Conservation (phyloP, 495 filamentous ascomycete genomes). For the Lepidopterella palustris region DNA sequence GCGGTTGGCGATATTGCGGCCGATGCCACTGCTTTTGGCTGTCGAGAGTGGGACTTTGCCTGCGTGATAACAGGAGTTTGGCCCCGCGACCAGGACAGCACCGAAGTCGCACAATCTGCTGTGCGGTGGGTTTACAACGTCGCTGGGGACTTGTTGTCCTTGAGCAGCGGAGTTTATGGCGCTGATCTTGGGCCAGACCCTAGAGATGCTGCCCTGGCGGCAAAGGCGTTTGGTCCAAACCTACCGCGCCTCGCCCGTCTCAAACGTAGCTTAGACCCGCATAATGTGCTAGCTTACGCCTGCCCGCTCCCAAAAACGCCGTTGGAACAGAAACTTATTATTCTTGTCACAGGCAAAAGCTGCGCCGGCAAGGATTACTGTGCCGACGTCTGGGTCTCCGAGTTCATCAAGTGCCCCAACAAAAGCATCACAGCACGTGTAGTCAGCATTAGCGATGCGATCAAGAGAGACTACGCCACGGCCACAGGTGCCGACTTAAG, state of each 20-base stretch:
- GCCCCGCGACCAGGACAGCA: slow-evolving; percentile 50
- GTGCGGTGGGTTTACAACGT: slow-evolving; percentile 54
- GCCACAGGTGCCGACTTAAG: slow-evolving; percentile 46
- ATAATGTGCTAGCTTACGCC: slow-evolving; percentile 48
- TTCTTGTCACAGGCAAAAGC: slow-evolving; percentile 56
- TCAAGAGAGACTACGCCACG: slow-evolving; percentile 53
- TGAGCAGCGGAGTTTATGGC: slow-evolving; percentile 50
- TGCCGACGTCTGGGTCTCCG: slow-evolving; percentile 48
- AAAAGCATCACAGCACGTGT: slow-evolving; percentile 40
- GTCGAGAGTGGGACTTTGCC: slow-evolving; percentile 58
- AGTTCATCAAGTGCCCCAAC: slow-evolving; percentile 33
- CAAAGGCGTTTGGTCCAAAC: slow-evolving; percentile 54
- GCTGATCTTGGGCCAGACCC: slow-evolving; percentile 61
- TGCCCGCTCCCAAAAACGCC: slow-evolving; percentile 45
- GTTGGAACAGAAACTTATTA: slow-evolving; percentile 45
- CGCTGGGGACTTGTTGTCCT: slow-evolving; percentile 43
- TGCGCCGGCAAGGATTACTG: slow-evolving; percentile 58
- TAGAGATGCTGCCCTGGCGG: slow-evolving; percentile 47
- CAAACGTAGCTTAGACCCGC: slow-evolving; percentile 48
- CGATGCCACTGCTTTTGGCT: slow-evolving; percentile 54
- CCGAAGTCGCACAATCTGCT: slow-evolving; percentile 39
- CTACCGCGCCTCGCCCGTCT: slow-evolving; percentile 45
- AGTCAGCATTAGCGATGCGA: slow-evolving; percentile 55
- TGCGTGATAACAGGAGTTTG: slow-evolving; percentile 61
- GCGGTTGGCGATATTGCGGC: slow-evolving; percentile 44